Evolutionary conservation across 805 yeast genomes (phyloP).

Genomic region (Saccharomycopsis sp.): DNA sequence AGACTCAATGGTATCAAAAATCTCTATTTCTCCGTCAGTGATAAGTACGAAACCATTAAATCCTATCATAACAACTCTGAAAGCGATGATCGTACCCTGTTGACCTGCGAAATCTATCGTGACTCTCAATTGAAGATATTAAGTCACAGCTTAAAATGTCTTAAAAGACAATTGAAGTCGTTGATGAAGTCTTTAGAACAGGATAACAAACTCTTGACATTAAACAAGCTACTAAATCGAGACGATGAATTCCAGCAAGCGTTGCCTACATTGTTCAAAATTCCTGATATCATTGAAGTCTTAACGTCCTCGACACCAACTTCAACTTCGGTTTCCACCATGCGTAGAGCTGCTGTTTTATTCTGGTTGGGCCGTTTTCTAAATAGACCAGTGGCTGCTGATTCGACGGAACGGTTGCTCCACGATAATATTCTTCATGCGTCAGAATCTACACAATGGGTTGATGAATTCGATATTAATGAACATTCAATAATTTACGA

Average conservation of each 20-base stretch:
- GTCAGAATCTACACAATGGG: neutral
- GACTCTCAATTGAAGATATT: conserved; percentile 45
- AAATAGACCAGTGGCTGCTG: neutral
- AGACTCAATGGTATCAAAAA: conserved; percentile 54
- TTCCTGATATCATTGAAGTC: neutral
- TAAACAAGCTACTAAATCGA: conserved; percentile 49
- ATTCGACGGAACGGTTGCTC: neutral
- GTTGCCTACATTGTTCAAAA: neutral
- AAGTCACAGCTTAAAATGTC: conserved; percentile 37
- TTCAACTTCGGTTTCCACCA: neutral
- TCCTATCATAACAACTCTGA: conserved; percentile 25
- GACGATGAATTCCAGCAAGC: conserved; percentile 40
- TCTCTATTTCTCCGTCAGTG: conserved; percentile 42
- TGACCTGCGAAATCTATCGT: neutral
- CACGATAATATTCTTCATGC: neutral
- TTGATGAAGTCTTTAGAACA: conserved; percentile 29
- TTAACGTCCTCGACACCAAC: neutral
- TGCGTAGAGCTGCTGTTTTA: neutral
- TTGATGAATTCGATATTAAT: neutral
- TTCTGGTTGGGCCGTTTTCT: neutral
- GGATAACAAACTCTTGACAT: conserved; percentile 45
- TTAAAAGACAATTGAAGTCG: conserved; percentile 40
- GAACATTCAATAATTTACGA: neutral
- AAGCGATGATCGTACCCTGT: neutral
- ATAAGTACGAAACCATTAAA: conserved; percentile 41